phyloP scores from a whole-genome alignment of 768 basidiomycete species.

The Tulasnella sp. region DNA sequence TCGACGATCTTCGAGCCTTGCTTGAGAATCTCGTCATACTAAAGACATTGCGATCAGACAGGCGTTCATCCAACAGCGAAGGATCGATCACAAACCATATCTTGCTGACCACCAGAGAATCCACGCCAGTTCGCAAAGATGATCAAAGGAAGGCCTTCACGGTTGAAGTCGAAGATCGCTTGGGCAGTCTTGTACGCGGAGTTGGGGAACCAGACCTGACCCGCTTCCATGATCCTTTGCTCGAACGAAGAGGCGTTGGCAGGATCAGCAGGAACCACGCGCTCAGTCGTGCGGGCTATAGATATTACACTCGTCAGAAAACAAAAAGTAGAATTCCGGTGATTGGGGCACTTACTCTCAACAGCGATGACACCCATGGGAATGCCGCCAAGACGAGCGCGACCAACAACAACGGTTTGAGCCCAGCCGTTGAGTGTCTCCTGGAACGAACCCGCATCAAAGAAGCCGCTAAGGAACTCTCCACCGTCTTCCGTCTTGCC shows the following conservation, averaged over 20 bases:
- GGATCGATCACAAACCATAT: constrained; percentile 46
- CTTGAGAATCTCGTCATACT: constrained; percentile 88
- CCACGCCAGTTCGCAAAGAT: constrained; percentile 99
- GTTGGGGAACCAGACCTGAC: constrained; percentile 99
- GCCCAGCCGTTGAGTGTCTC: constrained; percentile 99
- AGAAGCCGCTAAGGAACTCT: constrained; percentile 81
- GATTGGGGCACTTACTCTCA: constrained; percentile 38
- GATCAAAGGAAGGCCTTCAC: constrained; percentile 91
- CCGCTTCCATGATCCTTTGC: constrained; percentile 98
- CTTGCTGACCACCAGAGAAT: constrained; percentile 98
- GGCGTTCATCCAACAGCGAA: not conserved
- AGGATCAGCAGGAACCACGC: constrained; percentile 92
- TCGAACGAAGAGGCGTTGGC: constrained; percentile 95
- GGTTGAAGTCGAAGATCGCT: constrained; percentile 97
- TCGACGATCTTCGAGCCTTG: constrained; percentile 98
- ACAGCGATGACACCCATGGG: constrained; percentile 98
- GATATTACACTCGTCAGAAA: not conserved
- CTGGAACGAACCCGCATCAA: constrained; percentile 96
- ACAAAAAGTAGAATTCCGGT: not conserved
- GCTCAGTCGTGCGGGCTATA: constrained; percentile 79
- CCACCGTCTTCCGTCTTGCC: constrained; percentile 80
- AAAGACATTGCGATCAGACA: not conserved
- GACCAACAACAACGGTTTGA: constrained; percentile 94
- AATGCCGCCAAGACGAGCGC: constrained; percentile 91
- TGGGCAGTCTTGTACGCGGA: constrained; percentile 99